Percentiles rank a stretch among this genome's conserved stretches.
phyloP scores from a whole-genome alignment of 257 asterid genomes.

The Rauvolfia tetraphylla region DNA sequence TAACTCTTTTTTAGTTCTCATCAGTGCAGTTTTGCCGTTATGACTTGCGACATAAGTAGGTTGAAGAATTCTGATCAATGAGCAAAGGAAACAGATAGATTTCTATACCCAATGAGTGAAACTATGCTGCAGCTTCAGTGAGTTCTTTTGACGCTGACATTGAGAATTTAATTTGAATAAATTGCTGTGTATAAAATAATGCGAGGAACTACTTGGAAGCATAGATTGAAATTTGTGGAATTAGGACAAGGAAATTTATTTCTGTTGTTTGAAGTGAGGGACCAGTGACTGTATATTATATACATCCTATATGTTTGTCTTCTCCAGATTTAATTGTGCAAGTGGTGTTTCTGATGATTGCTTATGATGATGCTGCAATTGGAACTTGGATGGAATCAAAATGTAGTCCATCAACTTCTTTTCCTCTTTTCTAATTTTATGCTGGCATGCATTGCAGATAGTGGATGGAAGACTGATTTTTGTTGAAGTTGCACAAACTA shows the following conservation, averaged over 20 bases:
- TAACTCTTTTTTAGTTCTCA: background rate
- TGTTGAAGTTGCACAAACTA: slow-evolving; percentile 47
- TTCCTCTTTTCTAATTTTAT: background rate
- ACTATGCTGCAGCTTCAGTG: too few species aligned
- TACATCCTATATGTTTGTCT: background rate
- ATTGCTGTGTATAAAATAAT: background rate
- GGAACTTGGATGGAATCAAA: background rate
- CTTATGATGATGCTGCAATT: background rate
- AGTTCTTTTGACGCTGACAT: too few species aligned
- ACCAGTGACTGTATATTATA: background rate
- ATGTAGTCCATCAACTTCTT: background rate
- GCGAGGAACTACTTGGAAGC: background rate
- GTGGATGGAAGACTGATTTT: slow-evolving; percentile 52
- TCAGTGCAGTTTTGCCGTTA: background rate
- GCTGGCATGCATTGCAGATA: slow-evolving; percentile 37
- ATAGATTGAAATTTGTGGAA: background rate
- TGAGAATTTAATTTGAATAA: background rate
- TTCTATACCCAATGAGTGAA: background rate
- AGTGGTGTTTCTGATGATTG: background rate
- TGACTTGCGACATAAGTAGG: background rate
- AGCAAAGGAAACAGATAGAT: background rate
- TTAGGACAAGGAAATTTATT: background rate
- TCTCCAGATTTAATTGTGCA: background rate
- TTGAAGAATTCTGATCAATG: background rate
- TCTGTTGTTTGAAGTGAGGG: background rate